Conservation (phyloP, 805 yeast genomes). For the Dipodascus albidus region DNA sequence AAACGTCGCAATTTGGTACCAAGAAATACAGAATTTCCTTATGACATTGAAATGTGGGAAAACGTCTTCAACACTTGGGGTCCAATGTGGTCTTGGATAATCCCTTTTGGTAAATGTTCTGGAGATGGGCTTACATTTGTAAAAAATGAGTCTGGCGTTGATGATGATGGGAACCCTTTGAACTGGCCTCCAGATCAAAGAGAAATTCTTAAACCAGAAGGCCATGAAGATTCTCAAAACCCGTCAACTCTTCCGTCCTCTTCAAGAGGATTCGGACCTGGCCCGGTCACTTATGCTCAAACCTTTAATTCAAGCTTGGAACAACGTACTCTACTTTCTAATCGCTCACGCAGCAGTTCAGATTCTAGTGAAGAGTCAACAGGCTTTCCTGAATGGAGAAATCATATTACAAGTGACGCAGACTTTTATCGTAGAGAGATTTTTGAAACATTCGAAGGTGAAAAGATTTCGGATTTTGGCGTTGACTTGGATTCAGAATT, state of each 20-base stretch:
- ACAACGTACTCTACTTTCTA: constrained; percentile 2
- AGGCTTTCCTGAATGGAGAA: constrained; percentile 29
- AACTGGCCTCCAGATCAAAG: constrained; percentile 93
- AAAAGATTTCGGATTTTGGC: constrained; percentile 71
- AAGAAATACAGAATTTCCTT: constrained; percentile 52
- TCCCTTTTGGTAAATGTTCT: constrained; percentile 57
- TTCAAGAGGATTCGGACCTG: constrained; percentile 2
- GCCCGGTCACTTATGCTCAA: constrained; percentile 4
- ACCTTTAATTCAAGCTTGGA: constrained; percentile 2
- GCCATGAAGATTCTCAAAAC: constrained; percentile 8
- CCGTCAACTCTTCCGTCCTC: not conserved
- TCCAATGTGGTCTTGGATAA: constrained; percentile 45
- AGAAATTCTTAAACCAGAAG: constrained; percentile 30
- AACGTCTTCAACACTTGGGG: constrained; percentile 52
- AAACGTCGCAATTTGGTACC: constrained; percentile 28
- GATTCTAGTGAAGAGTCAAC: constrained; percentile 2
- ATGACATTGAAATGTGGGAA: constrained; percentile 51
- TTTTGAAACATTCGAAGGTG: constrained; percentile 81
- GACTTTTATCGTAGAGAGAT: constrained; percentile 30
- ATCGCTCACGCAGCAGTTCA: not conserved
- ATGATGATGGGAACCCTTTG: constrained; percentile 30
- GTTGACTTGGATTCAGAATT: constrained; percentile 65
- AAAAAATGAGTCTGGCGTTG: constrained; percentile 36
- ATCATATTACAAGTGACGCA: constrained; percentile 12
- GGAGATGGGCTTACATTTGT: constrained; percentile 50